Evolutionary conservation across 2,329 filamentous ascomycete species (phyloP).

Genomic region (Cryphonectria japonica): DNA sequence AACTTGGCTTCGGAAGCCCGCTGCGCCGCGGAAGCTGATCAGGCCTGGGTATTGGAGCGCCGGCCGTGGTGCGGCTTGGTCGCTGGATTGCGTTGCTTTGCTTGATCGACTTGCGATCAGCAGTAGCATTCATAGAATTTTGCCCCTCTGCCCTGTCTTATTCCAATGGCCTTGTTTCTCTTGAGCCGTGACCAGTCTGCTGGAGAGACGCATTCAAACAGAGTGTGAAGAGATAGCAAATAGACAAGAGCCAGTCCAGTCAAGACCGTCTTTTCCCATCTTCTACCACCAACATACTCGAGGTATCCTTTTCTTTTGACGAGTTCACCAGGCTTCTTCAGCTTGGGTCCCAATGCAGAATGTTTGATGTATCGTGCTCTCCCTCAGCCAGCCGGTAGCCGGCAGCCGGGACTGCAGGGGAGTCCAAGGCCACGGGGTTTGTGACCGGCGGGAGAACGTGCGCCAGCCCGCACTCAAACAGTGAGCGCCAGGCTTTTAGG

Average conservation of each 20-base stretch:
- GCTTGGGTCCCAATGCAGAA: constrained; percentile 18
- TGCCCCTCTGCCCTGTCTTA: neutral
- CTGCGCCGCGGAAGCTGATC: neutral
- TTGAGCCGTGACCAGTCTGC: constrained; percentile 2
- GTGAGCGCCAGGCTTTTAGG: constrained; percentile 17
- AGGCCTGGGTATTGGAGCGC: neutral
- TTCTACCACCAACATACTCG: constrained; percentile 12
- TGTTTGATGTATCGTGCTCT: constrained; percentile 14
- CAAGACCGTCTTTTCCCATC: constrained; percentile 6
- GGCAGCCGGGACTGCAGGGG: constrained; percentile 27
- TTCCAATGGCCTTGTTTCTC: neutral
- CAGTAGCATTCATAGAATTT: constrained; percentile 3
- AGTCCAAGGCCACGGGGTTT: constrained; percentile 18
- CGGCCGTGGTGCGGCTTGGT: constrained; percentile 2
- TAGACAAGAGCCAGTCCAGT: constrained; percentile 11
- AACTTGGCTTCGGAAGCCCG: neutral
- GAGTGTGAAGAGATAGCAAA: constrained; percentile 6
- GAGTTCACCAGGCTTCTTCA: constrained; percentile 5
- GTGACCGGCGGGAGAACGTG: constrained; percentile 13
- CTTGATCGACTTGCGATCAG: constrained; percentile 6
- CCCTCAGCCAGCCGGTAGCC: constrained; percentile 22
- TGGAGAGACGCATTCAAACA: constrained; percentile 9
- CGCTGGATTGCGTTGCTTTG: constrained; percentile 1
- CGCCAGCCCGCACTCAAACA: constrained; percentile 20
- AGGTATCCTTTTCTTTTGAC: neutral